phyloP scores from a whole-genome alignment of 2,329 filamentous ascomycete species.

The Penicillium aurantiogriseum region DNA sequence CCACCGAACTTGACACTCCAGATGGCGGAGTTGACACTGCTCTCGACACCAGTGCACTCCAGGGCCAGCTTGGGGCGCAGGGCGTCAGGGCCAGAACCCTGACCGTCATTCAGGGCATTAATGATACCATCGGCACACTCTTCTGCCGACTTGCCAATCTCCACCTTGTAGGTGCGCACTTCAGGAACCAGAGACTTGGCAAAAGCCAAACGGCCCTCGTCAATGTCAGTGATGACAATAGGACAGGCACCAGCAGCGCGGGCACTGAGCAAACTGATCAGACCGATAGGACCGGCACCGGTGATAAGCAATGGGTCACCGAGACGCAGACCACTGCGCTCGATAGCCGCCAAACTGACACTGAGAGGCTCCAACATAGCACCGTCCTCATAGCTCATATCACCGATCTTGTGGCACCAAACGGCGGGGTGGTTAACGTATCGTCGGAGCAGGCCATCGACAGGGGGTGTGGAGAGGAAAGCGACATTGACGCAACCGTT shows the following conservation, averaged over 20 bases:
- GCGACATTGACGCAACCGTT: slow-evolving; percentile 85
- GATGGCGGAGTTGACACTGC: slow-evolving; percentile 79
- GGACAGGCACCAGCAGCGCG: slow-evolving; percentile 85
- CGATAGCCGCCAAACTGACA: slow-evolving; percentile 84
- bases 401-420: slow-evolving; percentile 94
- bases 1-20: slow-evolving; percentile 92
- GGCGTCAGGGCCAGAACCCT: slow-evolving; percentile 46
- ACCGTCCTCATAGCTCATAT: slow-evolving; percentile 89
- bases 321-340: slow-evolving; percentile 74
- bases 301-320: slow-evolving; percentile 88
- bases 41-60: slow-evolving; percentile 95
- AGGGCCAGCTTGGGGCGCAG: slow-evolving; percentile 78
- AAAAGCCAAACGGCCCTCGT: slow-evolving; percentile 78
- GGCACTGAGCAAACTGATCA: slow-evolving; percentile 82
- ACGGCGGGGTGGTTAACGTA: slow-evolving; percentile 93
- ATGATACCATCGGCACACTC: slow-evolving; percentile 70
- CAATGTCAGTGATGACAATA: slow-evolving; percentile 91
- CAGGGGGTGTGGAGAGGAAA: slow-evolving; percentile 88
- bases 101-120: slow-evolving; percentile 59
- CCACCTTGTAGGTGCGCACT: slow-evolving; percentile 67
- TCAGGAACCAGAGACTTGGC: slow-evolving; percentile 79
- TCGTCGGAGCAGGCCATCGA: slow-evolving; percentile 79
- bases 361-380: slow-evolving; percentile 86
- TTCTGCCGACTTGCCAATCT: slow-evolving; percentile 55
- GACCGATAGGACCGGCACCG: slow-evolving; percentile 88